Conservation (phyloP, 2,329 filamentous ascomycete species). For the Aspergillus thermomutatus region DNA sequence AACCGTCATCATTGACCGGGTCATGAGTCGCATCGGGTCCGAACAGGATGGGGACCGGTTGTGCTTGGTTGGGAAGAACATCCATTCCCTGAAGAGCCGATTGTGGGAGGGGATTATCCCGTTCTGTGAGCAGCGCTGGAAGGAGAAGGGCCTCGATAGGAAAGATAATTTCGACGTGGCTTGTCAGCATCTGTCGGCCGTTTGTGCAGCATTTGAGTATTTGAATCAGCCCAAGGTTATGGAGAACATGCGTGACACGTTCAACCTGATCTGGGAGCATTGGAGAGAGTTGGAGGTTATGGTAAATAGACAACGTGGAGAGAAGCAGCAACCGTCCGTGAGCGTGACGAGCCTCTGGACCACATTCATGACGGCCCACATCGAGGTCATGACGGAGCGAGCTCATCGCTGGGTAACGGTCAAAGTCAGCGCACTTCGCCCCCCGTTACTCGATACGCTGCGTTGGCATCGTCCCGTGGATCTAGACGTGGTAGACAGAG, state of each 20-base stretch:
- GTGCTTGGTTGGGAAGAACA: constrained; percentile 19
- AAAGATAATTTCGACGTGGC: constrained; percentile 20
- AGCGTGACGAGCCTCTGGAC: constrained; percentile 19
- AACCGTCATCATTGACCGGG: constrained; percentile 1
- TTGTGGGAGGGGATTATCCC: constrained; percentile 26
- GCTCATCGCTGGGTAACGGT: constrained; percentile 23
- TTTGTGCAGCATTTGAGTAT: constrained; percentile 23
- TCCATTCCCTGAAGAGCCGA: constrained; percentile 21
- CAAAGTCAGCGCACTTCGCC: constrained; percentile 12
- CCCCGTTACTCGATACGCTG: constrained; percentile 11
- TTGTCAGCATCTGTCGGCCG: constrained; percentile 20
- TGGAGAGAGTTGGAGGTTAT: constrained; percentile 12
- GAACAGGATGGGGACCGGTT: constrained; percentile 10
- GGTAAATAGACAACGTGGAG: constrained; percentile 13
- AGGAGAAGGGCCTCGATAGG: constrained; percentile 17
- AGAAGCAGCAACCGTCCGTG: constrained; percentile 5
- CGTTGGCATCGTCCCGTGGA: neutral
- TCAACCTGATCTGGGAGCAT: constrained; percentile 20
- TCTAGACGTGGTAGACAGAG: constrained; percentile 1
- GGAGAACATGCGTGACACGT: constrained; percentile 19
- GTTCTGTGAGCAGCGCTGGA: constrained; percentile 22
- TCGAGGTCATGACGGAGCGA: constrained; percentile 19
- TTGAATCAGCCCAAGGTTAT: constrained; percentile 14
- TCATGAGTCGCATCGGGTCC: constrained; percentile 14
- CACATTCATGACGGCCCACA: constrained; percentile 18